Evolutionary conservation across 2,329 filamentous ascomycete genomes (phyloP).

Genomic region (Nothopassalora personata): DNA sequence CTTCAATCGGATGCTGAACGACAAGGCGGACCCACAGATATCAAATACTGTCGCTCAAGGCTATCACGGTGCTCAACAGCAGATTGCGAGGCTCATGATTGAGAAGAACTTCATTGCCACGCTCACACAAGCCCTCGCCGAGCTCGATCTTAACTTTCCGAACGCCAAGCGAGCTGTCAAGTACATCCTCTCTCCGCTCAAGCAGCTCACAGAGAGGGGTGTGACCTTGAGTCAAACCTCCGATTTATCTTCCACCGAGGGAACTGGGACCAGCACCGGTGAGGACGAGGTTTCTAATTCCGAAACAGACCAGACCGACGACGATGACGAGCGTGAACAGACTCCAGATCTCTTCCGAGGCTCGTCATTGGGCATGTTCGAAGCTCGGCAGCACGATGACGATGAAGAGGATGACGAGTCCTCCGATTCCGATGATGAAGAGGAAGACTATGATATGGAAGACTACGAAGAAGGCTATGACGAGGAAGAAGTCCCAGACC

Average conservation of each 20-base stretch:
- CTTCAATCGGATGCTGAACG: conserved; percentile 86
- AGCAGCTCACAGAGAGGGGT: conserved; percentile 79
- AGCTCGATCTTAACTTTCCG: conserved; percentile 92
- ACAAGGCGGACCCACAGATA: conserved; percentile 56
- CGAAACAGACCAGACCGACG: conserved; percentile 78
- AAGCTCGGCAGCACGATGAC: conserved; percentile 73
- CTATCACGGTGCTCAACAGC: conserved; percentile 58
- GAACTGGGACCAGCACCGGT: conserved; percentile 56
- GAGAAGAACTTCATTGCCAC: conserved; percentile 93
- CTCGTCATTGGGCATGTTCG: conserved; percentile 90
- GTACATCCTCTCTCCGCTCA: conserved; percentile 86
- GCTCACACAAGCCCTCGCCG: conserved; percentile 84
- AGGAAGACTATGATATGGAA: conserved; percentile 67
- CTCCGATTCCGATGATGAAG: conserved; percentile 14
- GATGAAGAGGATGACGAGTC: conserved; percentile 58
- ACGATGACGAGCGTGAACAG: conserved; percentile 62
- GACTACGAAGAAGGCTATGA: conserved; percentile 90
- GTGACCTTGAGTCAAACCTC: conserved; percentile 78
- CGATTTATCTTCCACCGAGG: conserved; percentile 58
- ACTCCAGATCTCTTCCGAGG: conserved; percentile 97
- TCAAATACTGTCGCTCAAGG: conserved; percentile 32
- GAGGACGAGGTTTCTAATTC: conserved; percentile 79
- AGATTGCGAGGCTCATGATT: conserved; percentile 92
- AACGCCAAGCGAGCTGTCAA: conserved; percentile 91
- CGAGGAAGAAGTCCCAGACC: conserved; percentile 76